Evolutionary conservation across 257 asterid species (phyloP).

Genomic region (Leptodermis oblonga): DNA sequence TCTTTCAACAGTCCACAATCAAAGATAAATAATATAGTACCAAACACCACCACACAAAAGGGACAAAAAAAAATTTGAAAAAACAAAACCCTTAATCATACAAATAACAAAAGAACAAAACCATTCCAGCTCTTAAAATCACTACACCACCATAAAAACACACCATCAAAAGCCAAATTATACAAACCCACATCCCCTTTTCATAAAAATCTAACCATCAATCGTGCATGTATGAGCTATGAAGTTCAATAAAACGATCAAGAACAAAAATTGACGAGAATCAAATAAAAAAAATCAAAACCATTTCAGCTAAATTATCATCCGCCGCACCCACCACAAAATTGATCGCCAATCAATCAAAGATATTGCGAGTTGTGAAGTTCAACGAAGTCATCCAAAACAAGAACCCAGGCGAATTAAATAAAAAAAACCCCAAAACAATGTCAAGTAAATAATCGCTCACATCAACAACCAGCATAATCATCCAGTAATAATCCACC

Average conservation of each 20-base stretch:
- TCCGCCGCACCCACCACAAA: not conserved
- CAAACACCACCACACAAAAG: not conserved
- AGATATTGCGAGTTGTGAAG: not conserved
- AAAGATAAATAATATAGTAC: not conserved
- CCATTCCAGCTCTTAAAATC: not conserved
- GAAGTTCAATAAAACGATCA: not conserved
- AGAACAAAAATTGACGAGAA: not conserved
- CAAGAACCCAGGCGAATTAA: not conserved
- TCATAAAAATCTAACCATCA: not conserved
- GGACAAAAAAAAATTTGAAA: no score
- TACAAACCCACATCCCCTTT: not conserved
- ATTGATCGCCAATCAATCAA: not conserved
- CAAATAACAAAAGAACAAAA: not conserved
- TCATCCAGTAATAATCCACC: not conserved
- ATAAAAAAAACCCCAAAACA: not conserved
- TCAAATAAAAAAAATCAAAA: not conserved
- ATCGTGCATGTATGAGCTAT: not conserved
- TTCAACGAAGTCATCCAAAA: not conserved
- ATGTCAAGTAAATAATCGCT: not conserved
- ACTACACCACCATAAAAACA: not conserved
- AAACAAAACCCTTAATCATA: not conserved
- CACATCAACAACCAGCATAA: not conserved
- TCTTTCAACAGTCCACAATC: not conserved
- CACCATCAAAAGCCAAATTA: not conserved
- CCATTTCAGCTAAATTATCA: not conserved